phyloP scores from a whole-genome alignment of 2,329 filamentous ascomycete genomes.

The Cercospora janseana region DNA sequence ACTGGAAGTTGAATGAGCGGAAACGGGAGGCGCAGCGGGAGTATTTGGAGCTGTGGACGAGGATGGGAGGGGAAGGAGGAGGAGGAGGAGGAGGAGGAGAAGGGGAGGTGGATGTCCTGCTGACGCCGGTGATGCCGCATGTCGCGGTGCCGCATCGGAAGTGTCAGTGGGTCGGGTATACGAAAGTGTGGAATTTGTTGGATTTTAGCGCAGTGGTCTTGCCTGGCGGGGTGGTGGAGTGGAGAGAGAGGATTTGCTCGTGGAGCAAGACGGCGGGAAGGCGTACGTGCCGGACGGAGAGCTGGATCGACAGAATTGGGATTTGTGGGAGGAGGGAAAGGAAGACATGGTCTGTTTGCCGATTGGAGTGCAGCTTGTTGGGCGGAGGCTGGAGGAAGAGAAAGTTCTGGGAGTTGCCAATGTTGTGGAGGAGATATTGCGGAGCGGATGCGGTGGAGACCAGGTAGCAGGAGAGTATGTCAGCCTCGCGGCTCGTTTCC shows the following conservation, averaged over 20 bases:
- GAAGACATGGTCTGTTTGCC: conserved; percentile 80
- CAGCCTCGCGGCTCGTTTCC: too few species aligned
- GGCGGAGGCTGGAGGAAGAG: conserved; percentile 74
- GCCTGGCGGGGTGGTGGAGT: conserved; percentile 52
- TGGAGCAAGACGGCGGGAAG: conserved; percentile 34
- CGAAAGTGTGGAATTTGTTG: conserved; percentile 36
- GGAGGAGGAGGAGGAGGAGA: too few species aligned
- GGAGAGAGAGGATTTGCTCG: too few species aligned
- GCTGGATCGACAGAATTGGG: conserved; percentile 54
- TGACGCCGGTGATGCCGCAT: conserved; percentile 62
- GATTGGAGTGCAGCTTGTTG: conserved; percentile 77
- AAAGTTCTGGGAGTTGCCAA: conserved; percentile 72
- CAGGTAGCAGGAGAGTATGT: too few species aligned
- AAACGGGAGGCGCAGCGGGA: conserved; percentile 55
- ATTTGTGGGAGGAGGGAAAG: conserved; percentile 61
- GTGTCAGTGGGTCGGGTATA: conserved; percentile 35
- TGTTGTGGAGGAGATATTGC: conserved; percentile 14
- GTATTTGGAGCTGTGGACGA: conserved; percentile 61
- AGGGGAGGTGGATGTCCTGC: conserved; percentile 53
- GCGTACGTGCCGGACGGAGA: conserved; percentile 50
- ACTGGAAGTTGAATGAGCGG: conserved; percentile 65
- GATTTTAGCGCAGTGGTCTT: conserved; percentile 61
- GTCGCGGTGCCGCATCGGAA: conserved; percentile 50
- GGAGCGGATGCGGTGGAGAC: too few species aligned
- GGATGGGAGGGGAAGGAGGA: too few species aligned